Base-by-base conservation (phyloP, 306 rosid species). In the Leucaena leucocephala region DNA sequence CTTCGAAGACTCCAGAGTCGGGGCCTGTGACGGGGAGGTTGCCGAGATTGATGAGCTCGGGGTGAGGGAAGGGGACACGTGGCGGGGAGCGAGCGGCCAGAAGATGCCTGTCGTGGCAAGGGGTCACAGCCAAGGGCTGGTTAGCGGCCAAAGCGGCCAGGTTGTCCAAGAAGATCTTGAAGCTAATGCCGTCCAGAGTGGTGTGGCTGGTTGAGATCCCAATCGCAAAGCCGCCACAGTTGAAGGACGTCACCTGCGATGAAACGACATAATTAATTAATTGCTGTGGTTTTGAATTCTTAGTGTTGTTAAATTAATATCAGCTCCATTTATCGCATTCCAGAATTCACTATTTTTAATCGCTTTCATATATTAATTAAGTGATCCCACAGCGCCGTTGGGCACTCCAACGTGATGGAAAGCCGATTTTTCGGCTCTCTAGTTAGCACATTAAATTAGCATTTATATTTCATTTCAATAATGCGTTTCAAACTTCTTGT, bases 51-150 rank as follows among this genome's bases (percentile, higher is more conserved):
- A 85, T 76, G 57, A 93, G 44, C 82, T 93, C 98, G 0, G 88
- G 91, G 81, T 91, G 97, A 0, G 93, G 82, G 77, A 88, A 89
- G 17, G 19, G 72, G 71, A 91, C 90, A 61, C 68, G 86, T 77
- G 98, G 98, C 0, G 94, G 97, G 4, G 93, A 89, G 67, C 98
- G 87, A 4, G 98, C 94, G 44, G 92, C 92, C 33, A 93, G 63
- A 72, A 89, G 87, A 0, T 74, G 88, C 8, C 97, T 91, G 75
- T 91, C 89, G 8, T 89, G 82, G 75, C 58, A 88, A 1, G 91
- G 93, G 10, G 40, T 80, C 48, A 77, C 78, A 13, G 76, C 71
- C 48, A 93, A 17, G 72, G 85, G 91, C 68, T 82, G 88, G 69
- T 88, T 72, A 54, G 89, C 72, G 49, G 93, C 88, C 10, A 93